Percentiles rank a stretch among this genome's conserved stretches.
phyloP scores from a whole-genome alignment of 1,284 basidiomycete species.

The Ceratobasidium sp. region DNA sequence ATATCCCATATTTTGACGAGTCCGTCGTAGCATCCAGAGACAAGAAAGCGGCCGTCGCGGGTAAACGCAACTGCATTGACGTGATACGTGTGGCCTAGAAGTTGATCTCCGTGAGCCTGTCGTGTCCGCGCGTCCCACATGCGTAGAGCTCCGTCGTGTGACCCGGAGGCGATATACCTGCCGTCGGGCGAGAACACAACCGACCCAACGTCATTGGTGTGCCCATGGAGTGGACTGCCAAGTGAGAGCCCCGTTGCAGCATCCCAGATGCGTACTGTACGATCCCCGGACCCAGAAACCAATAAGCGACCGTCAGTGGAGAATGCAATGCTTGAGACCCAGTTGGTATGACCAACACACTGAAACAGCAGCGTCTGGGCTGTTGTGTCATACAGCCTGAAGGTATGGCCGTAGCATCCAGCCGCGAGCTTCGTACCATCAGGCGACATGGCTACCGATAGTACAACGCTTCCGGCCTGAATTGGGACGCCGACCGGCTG shows the following conservation, averaged over 20 bases:
- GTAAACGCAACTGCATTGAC: background rate
- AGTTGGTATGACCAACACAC: background rate
- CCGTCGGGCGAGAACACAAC: background rate
- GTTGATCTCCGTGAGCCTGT: background rate
- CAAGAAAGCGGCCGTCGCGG: slow-evolving; percentile 14
- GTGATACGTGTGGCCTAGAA: background rate
- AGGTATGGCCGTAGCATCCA: slow-evolving; percentile 53
- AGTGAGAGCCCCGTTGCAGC: background rate
- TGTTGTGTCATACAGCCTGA: slow-evolving; percentile 54
- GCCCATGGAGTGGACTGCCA: background rate
- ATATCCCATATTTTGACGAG: slow-evolving; percentile 23
- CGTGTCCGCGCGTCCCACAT: background rate
- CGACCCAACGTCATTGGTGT: background rate
- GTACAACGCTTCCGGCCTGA: slow-evolving; percentile 49
- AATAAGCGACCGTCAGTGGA: slow-evolving; percentile 20
- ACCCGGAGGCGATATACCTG: background rate
- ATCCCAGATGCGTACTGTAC: slow-evolving; percentile 4
- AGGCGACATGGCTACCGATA: slow-evolving; percentile 54
- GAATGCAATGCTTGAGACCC: slow-evolving; percentile 8
- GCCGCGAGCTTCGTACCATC: slow-evolving; percentile 52
- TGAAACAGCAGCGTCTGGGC: background rate
- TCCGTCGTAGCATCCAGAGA: slow-evolving; percentile 19
- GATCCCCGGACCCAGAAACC: slow-evolving; percentile 18
- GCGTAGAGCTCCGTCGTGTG: background rate
- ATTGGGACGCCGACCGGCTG: background rate